Base-by-base conservation (phyloP, 2,329 filamentous ascomycete genomes). In the Ceratocystis cacaofunesta region DNA sequence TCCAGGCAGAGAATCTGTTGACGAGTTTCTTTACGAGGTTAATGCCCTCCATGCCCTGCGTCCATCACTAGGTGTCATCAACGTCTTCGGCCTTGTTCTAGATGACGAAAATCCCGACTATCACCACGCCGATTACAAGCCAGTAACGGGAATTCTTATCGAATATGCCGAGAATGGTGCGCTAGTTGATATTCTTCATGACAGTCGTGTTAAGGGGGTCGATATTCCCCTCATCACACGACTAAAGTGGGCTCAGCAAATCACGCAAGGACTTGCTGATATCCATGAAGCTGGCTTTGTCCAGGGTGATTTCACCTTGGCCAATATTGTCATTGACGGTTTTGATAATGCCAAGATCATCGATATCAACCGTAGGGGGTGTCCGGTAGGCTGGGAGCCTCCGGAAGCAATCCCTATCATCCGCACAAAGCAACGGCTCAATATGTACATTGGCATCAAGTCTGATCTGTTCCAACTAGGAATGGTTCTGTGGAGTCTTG, bases 361-460 rank as follows among this genome's bases (percentile, higher is more conserved):
- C 72, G 94, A 99, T 75, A 96, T 99, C 77, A 99, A 99, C 76
- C 83, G 94, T 65, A 82, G 94, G 70, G 94, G 94, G n/a, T 99
- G 94, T 71, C 94, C 94, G 0, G 89, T 97, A 3, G 92, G 92
- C 28, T 99, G 94, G 94, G 94, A 99, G 70, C 92, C 94, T 2
- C 94, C 94, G 3, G 94, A 99, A 75, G 88, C 95, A 65, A 87
- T 86, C 17, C 82, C 84, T 5, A 84, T 97, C 65, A 90, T 97
- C 68, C 86, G 92, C 69, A 92, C 86, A 74, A 89, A 89, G 66
- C 92, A 96, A 74, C 84, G 90, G 36, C 92, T 99, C 64, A 88
- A 89, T 58, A 96, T 97, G 87, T 96, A 95, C 72, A 97, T 99
- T 72, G 92, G 94, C 12, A 91, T 96, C 73, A 99, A 99, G 76